A percentile compares a stretch with the other conserved stretches of the same genome.
Conservation (phyloP, 73 alveolate species). For the Tetrahymena malaccensis region DNA sequence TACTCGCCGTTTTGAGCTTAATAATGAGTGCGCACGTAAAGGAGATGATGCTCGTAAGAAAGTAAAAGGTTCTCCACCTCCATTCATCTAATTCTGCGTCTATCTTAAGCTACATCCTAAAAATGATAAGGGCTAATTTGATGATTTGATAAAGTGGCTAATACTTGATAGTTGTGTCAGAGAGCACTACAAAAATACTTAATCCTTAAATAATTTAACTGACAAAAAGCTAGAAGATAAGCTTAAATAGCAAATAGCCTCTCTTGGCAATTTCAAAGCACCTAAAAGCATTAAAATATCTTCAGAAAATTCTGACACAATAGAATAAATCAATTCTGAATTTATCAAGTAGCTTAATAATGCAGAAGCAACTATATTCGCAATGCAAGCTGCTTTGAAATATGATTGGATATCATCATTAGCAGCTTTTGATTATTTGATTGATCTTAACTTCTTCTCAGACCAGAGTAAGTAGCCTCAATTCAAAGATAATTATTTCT, state of each 20-base stretch:
- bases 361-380: neutral
- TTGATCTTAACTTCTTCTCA: neutral
- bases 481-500: neutral
- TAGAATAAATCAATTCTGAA: neutral
- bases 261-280: conserved; percentile 6
- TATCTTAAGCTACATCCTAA: neutral
- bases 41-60: neutral
- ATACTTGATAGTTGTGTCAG: conserved; percentile 24
- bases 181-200: neutral
- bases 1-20: neutral
- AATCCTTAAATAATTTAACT: neutral
- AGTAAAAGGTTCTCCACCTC: neutral
- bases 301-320: neutral
- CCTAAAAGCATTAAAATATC: neutral
- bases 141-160: conserved; percentile 21
- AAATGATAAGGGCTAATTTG: neutral
- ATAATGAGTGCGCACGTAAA: conserved; percentile 1
- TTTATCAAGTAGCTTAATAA: neutral
- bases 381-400: neutral
- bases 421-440: neutral
- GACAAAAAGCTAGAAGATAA: conserved; percentile 7
- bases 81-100: neutral
- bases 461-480: neutral
- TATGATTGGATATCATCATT: neutral
- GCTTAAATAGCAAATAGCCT: neutral